Evolutionary conservation across 768 basidiomycete genomes (phyloP), one percentile per base, ranked within the genome.

Genomic region (Phylloporus arenicola): DNA sequence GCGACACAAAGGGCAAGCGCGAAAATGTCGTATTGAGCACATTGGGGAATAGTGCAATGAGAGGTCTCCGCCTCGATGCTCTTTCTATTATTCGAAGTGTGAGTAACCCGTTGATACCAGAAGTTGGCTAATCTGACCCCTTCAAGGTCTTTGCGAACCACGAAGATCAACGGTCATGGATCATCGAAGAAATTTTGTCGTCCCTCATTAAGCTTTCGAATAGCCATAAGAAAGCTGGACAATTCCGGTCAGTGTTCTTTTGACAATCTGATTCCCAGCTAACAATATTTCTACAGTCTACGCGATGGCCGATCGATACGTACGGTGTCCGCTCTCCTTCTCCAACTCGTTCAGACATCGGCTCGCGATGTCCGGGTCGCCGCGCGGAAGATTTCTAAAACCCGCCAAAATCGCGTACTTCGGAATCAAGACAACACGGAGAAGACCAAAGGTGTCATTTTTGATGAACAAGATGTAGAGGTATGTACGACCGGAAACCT

Each of bases 331-430:
- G 95, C 95, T 0, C 74, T 99, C 6, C 75, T 99, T 10, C 75
- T 99, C 17, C 94, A 98, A 58, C 84, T 99, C n/a, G 86, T 98
- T 2, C 96, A 99, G 63, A 95, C 92, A 0, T 94, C 92, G 4
- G 85, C 91, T 0, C 86, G 91, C 55, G 90, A 92, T 56, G 83
- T 95, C n/a, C 77, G 83, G 16, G 64, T 84, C n/a, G 78, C 82
- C 45, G 85, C 84, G 1, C 74, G 74, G 53, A 75, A 71, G 53
- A 77, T 89, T 31, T 78, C 76, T 29, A 85, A 82, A 54, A 67
- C 73, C 27, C 80, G 86, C 8, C 80, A 83, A 59, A 81, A 80
- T 60, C 76, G 75, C 17, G 82, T 80, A 0, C 59, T 89, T 44
- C 78, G 75, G 11, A 72, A 83, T 16, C 83, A 86, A 59, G 85